Conservation (phyloP, 2,329 filamentous ascomycete species). For the Aureobasidium sp. region DNA sequence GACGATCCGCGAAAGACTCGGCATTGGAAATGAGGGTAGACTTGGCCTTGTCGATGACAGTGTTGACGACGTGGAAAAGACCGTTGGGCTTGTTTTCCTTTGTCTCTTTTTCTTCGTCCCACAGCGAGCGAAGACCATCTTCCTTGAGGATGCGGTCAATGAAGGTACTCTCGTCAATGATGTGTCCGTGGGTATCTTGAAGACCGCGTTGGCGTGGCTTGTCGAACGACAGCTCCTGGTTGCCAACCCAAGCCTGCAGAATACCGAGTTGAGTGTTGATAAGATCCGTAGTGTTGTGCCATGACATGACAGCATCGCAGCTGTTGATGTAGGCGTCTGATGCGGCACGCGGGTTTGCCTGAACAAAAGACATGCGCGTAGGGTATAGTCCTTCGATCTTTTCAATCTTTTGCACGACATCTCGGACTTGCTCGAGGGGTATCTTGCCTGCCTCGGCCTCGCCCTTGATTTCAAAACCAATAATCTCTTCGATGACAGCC, state of each 20-base stretch:
- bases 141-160: conserved; percentile 92
- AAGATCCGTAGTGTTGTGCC: conserved; percentile 93
- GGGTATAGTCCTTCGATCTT: conserved; percentile 80
- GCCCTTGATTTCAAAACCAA: conserved; percentile 88
- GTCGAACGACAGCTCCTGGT: conserved; percentile 85
- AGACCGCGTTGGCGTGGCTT: conserved; percentile 63
- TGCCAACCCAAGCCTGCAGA: conserved; percentile 92
- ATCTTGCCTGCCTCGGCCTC: conserved; percentile 86
- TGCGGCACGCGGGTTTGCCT: conserved; percentile 66
- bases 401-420: conserved; percentile 84
- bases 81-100: conserved; percentile 39
- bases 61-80: conserved; percentile 75
- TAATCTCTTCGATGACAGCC: conserved; percentile 73
- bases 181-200: conserved; percentile 52
- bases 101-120: conserved; percentile 52
- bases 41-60: conserved; percentile 89
- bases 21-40: conserved; percentile 81
- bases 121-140: conserved; percentile 84
- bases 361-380: conserved; percentile 64
- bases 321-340: conserved; percentile 73
- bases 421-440: conserved; percentile 78
- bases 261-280: conserved; percentile 93
- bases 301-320: conserved; percentile 82
- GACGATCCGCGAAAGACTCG: conserved; percentile 73
- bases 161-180: conserved; percentile 86